Evolutionary conservation across 257 asterid genomes (phyloP).

Genomic region (Penstemon davidsonii): DNA sequence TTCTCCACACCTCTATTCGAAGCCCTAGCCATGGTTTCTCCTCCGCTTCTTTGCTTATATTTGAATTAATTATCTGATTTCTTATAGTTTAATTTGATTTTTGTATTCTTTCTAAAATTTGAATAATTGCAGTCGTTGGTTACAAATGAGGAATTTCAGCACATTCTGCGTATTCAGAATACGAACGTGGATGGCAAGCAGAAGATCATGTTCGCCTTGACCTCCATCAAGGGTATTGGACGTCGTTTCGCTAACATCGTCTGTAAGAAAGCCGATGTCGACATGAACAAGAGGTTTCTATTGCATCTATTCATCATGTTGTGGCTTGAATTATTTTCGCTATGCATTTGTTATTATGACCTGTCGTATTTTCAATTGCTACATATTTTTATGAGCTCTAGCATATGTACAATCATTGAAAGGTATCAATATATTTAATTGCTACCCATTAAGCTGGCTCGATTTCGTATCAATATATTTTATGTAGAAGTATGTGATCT

Average conservation of each 20-base stretch:
- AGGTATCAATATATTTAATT: too few relatives aligned
- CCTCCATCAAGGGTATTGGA: constrained; percentile 89
- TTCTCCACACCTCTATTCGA: constrained; percentile 1
- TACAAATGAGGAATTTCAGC: constrained; percentile 81
- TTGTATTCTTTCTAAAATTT: background rate
- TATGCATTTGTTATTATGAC: background rate
- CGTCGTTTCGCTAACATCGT: constrained; percentile 86
- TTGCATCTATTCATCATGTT: background rate
- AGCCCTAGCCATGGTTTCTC: constrained; percentile 29
- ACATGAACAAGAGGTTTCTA: constrained; percentile 77
- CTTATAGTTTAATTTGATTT: background rate
- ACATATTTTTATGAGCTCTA: background rate
- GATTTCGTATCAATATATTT: too few relatives aligned
- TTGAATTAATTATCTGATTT: background rate
- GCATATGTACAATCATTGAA: too few relatives aligned
- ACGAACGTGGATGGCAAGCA: constrained; percentile 90
- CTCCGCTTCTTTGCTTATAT: background rate
- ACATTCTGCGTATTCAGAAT: constrained; percentile 86
- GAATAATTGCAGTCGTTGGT: constrained; percentile 56
- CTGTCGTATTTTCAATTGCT: background rate
- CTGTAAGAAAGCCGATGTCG: constrained; percentile 84
- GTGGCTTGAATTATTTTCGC: background rate
- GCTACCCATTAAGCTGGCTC: too few relatives aligned
- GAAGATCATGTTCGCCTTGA: constrained; percentile 89
- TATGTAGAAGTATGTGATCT: too few relatives aligned